These are phyloP conservation scores for Coemansia sp. DNA, from an alignment of 371 early-diverging fungal genomes.

Conservation along the genomic window DNA sequence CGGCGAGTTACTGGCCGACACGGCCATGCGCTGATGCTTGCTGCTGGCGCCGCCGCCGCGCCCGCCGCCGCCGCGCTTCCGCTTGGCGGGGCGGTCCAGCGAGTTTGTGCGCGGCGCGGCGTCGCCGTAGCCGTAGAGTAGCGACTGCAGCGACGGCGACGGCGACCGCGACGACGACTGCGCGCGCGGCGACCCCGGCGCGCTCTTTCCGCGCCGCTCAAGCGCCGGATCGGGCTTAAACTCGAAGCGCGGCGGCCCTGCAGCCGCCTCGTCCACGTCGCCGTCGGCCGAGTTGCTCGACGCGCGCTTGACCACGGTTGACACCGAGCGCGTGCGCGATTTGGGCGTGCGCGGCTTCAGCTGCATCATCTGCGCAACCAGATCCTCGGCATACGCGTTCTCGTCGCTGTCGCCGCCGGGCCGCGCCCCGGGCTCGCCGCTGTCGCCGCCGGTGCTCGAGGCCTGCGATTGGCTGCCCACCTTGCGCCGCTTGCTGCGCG, in stretches of 20 bases:
- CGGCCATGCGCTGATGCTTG: conserved; percentile 37
- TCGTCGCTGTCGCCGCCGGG: conserved; percentile 3
- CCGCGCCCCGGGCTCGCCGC: not conserved
- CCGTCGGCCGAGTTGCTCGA: not conserved
- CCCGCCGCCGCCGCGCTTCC: conserved; percentile 22
- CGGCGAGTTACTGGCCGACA: conserved; percentile 42
- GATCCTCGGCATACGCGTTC: conserved; percentile 19
- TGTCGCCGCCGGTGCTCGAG: not conserved
- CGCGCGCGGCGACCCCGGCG: conserved; percentile 36
- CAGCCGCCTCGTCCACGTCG: not conserved
- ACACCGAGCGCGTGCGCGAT: conserved; percentile 30
- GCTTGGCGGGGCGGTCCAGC: conserved; percentile 12
- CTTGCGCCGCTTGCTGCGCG: conserved; percentile 18
- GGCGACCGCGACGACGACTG: conserved; percentile 23
- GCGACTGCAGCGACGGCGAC: conserved; percentile 32
- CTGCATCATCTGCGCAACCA: conserved; percentile 30
- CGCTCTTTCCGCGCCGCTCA: conserved; percentile 34
- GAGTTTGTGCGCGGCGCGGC: not conserved
- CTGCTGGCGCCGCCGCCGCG: not conserved
- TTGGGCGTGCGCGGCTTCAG: conserved; percentile 16
- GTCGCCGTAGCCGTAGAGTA: conserved; percentile 22
- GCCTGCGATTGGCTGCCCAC: not conserved
- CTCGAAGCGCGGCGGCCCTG: not conserved
- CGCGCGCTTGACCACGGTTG: conserved; percentile 13
- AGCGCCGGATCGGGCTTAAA: not conserved